Base-by-base conservation (phyloP, 768 basidiomycete species). In the Leccinum subgranulosum region DNA sequence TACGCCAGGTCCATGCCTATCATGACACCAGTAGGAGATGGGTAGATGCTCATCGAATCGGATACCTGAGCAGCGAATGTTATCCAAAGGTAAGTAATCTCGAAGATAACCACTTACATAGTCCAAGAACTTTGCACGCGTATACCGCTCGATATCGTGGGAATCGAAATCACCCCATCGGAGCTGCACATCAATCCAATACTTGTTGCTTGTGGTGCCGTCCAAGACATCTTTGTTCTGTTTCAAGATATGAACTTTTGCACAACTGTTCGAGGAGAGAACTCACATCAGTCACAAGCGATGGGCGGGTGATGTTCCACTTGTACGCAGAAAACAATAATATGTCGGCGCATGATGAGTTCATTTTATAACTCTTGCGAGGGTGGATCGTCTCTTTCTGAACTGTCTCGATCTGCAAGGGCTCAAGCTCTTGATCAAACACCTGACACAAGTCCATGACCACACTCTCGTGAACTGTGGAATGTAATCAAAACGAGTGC, bases 281-380 rank as follows among this genome's bases (percentile, higher is more conserved):
- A 76, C 86, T 69, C 69, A 90, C 91, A 67, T 99, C 96, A 7
- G 94, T 95, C 25, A 95, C 88, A 25, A 99, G 85, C 4, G 94
- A 96, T 2, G 97, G 97, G 19, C 96, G 86, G 5, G 95, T 86
- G 59, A 98, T 97, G 73, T 97, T 98, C 97, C 97, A 99, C 84
- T 93, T 94, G 74, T 92, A 91, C 1, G 92, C 90, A 12, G 94
- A 97, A 84, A 99, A 98, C 51, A 99, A 80, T 19, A 99, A 80
- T 69, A 99, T 96, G 69, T 99, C 97, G 52, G 96, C 96, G 63
- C 96, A 98, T n/a, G 94, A 96, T 8, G 94, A 97, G 77, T 99
- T 99, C 97, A 99, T 98, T 84, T 99, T 99, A 85, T 99, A 99
- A 80, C 94, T 97, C 81, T 98, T 98, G 76, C 96, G 91, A 66